Evolutionary conservation across 345 rosid genomes (phyloP), one percentile per base, ranked within the genome.

Genomic region (Sisymbrium altissimum): DNA sequence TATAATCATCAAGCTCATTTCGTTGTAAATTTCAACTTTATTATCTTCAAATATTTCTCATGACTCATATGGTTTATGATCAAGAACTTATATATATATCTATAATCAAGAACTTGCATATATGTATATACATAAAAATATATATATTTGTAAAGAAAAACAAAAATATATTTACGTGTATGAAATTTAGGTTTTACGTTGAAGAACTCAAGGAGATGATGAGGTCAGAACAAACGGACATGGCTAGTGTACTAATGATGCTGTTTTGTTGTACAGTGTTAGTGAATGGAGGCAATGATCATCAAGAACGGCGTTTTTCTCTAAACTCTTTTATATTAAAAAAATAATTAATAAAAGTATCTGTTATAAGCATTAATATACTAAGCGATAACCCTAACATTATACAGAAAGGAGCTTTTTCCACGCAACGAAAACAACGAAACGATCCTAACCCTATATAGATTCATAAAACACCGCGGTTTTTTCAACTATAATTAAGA

Each of bases 221-320:
- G 62, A 29, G 17, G 46, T 58, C 56, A 33, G 8, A 70, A 46
- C 69, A 71, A 85, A 83, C 82, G 84, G 90, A 83, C 90, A 85
- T 59, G 70, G 74, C 77, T 84, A 83, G 86, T 84, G 68, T 69
- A 78, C 78, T 82, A 88, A 93, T 93, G 92, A 90, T 87, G 92
- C 15, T 88, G 97, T 88, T 86, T 83, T 78, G 86, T 62, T 60
- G 46, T 23, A 45, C 27, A 45, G 25, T 81, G 91, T 75, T 79
- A 84, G 83, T 79, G 84, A 86, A 88, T 87, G 98, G 87, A 82
- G 57, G 90, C 73, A 87, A 90, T 93, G 97, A 93, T 93, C 36
- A 81, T 72, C 23, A 29, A 27, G 58, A 62, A 93, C 89, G 86
- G 87, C 85, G 87, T 62, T 72, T 11, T 39, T 17, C 14, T 56